Percentiles rank a stretch among this genome's conserved stretches.
Conservation (phyloP, 2,329 filamentous ascomycete genomes). For the Penicillium sp. region DNA sequence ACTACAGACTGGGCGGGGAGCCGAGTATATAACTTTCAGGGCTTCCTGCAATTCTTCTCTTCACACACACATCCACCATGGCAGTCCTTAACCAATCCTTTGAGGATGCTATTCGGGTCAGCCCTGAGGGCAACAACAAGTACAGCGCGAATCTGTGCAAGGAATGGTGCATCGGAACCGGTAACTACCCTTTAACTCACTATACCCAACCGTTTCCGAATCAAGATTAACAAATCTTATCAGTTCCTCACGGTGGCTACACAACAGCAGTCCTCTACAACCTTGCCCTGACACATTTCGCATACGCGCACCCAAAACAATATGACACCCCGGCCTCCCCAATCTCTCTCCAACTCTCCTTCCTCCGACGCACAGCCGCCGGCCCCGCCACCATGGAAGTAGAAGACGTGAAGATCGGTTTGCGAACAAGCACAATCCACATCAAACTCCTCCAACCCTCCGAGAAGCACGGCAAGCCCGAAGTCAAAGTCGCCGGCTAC, state of each 20-base stretch:
- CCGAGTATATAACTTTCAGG: not conserved
- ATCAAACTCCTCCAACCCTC: conserved; percentile 52
- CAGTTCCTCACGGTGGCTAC: conserved; percentile 71
- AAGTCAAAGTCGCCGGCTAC: conserved; percentile 63
- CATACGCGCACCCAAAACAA: conserved; percentile 56
- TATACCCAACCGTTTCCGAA: not conserved
- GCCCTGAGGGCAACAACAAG: conserved; percentile 49
- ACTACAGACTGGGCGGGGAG: not conserved
- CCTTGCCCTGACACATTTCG: conserved; percentile 60
- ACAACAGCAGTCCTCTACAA: conserved; percentile 62
- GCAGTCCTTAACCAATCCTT: conserved; percentile 29
- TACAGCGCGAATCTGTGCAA: conserved; percentile 57
- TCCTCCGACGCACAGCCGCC: conserved; percentile 61
- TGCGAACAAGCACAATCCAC: conserved; percentile 62
- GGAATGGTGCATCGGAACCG: conserved; percentile 65
- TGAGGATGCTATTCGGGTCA: conserved; percentile 39
- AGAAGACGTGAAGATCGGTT: conserved; percentile 63
- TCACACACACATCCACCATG: conserved; percentile 5
- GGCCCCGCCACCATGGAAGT: conserved; percentile 59
- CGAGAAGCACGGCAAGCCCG: conserved; percentile 32
- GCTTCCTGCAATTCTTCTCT: not conserved
- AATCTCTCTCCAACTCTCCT: conserved; percentile 63
- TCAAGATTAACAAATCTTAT: conserved; percentile 9
- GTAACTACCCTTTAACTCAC: conserved; percentile 36
- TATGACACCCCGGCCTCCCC: conserved; percentile 52